phyloP scores from a whole-genome alignment of 2,329 filamentous ascomycete species.

The Claviceps sp. region DNA sequence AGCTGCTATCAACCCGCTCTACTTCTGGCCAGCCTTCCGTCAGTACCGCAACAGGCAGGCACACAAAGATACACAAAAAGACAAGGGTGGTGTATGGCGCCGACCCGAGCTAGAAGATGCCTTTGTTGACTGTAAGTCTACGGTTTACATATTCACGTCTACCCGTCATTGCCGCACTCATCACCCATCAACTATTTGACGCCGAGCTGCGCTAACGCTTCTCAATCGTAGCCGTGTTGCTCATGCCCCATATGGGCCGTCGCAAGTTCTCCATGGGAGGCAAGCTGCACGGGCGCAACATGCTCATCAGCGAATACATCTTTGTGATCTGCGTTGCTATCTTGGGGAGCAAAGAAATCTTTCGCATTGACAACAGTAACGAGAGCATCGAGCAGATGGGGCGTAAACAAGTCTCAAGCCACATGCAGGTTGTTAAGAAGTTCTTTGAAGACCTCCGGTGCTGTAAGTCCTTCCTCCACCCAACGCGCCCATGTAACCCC shows the following conservation, averaged over 20 bases:
- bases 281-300: conserved; percentile 53
- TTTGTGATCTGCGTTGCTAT: conserved; percentile 29
- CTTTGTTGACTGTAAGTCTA: conserved; percentile 49
- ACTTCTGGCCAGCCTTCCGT: conserved; percentile 47
- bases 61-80: conserved; percentile 46
- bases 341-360: conserved; percentile 28
- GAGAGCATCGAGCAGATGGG: conserved; percentile 33
- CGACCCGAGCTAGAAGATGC: conserved; percentile 47
- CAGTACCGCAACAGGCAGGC: conserved; percentile 53
- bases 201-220: conserved; percentile 9
- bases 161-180: background rate
- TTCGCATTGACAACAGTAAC: conserved; percentile 29
- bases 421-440: conserved; percentile 57
- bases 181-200: background rate
- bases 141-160: background rate
- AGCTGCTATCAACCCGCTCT: conserved; percentile 42
- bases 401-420: conserved; percentile 55
- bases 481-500: background rate
- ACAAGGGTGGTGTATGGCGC: conserved; percentile 43
- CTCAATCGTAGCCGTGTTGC: conserved; percentile 34
- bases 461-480: conserved; percentile 34
- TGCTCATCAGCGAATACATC: conserved; percentile 56
- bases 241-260: conserved; percentile 53
- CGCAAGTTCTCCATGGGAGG: conserved; percentile 53
- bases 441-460: conserved; percentile 50